Conservation (phyloP, 192 early-diverging fungal genomes). For the Chytriomyces sp. region DNA sequence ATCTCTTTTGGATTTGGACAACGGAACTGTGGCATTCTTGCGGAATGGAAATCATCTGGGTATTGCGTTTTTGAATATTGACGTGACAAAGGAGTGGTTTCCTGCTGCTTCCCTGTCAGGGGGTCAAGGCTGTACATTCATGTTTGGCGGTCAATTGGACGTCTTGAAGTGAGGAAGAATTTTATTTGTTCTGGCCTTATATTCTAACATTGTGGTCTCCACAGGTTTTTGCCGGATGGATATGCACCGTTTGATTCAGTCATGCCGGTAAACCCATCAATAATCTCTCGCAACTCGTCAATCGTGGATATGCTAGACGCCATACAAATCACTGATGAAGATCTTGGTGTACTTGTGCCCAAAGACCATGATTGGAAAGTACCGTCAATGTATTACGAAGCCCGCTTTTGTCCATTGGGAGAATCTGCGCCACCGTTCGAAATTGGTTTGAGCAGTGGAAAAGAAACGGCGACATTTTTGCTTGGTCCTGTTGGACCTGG, state of each 20-base stretch:
- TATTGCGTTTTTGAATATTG: conserved; percentile 60
- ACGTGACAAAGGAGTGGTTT: conserved; percentile 47
- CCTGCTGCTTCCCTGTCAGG: conserved; percentile 78
- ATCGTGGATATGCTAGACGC: background rate
- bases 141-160: conserved; percentile 66
- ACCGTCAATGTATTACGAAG: conserved; percentile 26
- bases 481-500: no score
- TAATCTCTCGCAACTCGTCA: background rate
- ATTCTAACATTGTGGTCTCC: background rate
- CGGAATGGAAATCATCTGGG: conserved; percentile 74
- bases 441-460: no score
- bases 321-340: background rate
- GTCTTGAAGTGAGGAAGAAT: conserved; percentile 33
- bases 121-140: conserved; percentile 68
- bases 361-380: conserved; percentile 9
- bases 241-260: background rate
- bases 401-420: background rate
- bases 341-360: background rate
- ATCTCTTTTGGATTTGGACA: conserved; percentile 69
- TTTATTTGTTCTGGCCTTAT: conserved; percentile 25
- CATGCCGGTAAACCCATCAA: background rate
- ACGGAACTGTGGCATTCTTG: conserved; percentile 63
- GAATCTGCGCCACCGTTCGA: no score
- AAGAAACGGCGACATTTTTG: no score
- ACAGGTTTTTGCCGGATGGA: conserved; percentile 11